Conservation (phyloP, 345 rosid genomes). For the Draba incana region DNA sequence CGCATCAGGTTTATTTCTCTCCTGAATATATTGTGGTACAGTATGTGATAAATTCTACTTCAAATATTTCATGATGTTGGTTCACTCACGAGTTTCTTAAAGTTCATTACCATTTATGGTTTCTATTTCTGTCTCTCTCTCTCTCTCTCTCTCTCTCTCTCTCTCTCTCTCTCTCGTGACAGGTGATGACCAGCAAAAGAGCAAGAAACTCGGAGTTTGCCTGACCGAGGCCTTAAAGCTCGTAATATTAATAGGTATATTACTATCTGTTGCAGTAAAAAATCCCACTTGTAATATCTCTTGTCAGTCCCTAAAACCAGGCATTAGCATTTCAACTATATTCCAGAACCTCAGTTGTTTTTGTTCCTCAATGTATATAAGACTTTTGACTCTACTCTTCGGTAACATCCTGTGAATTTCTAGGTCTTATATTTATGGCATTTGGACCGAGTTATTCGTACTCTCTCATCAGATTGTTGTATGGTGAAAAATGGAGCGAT, state of each 20-base stretch:
- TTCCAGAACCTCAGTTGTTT: neutral
- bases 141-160: conserved; percentile 1
- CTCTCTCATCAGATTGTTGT: conserved; percentile 84
- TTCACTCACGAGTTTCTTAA: conserved; percentile 6
- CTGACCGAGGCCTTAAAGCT: conserved; percentile 85
- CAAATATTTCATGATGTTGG: conserved; percentile 2
- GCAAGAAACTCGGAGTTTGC: conserved; percentile 59
- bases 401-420: conserved; percentile 21
- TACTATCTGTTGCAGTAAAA: conserved; percentile 1
- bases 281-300: neutral
- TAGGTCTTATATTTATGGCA: conserved; percentile 82
- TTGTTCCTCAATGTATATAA: conserved; percentile 15
- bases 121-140: neutral
- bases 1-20: conserved; percentile 88
- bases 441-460: conserved; percentile 98
- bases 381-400: conserved; percentile 14
- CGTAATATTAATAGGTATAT: conserved; percentile 74
- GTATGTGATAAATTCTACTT: conserved; percentile 6
- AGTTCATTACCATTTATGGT: neutral
- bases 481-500: conserved; percentile 94
- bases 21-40: conserved; percentile 37
- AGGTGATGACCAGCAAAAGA: conserved; percentile 57
- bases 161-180: conserved; percentile 35
- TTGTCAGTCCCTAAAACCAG: neutral
- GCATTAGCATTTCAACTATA: conserved; percentile 24